Evolutionary conservation across 2,329 filamentous ascomycete genomes (phyloP).

Genomic region (Pseudodiploospora longispora): DNA sequence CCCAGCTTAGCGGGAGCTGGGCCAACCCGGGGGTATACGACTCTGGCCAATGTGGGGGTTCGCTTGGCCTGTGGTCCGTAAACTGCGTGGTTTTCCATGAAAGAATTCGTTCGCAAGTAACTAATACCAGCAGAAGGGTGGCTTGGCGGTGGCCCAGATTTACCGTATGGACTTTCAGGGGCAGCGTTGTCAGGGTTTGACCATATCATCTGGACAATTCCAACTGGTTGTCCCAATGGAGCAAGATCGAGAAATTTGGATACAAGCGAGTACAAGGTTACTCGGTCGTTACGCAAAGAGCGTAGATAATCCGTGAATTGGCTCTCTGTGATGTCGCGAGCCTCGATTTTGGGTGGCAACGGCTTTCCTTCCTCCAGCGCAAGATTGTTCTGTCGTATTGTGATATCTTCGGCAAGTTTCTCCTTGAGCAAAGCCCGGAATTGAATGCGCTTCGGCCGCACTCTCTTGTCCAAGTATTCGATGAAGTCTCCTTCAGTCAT

Average conservation of each 20-base stretch:
- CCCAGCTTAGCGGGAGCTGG: slow-evolving; percentile 36
- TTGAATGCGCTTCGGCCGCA: slow-evolving; percentile 43
- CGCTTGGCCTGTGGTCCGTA: slow-evolving; percentile 50
- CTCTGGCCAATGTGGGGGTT: slow-evolving; percentile 40
- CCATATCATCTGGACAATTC: slow-evolving; percentile 18
- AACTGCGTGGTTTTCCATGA: slow-evolving; percentile 51
- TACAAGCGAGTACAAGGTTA: slow-evolving; percentile 44
- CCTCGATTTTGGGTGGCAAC: slow-evolving; percentile 19
- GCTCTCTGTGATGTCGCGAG: slow-evolving; percentile 37
- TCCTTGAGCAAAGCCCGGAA: slow-evolving; percentile 48
- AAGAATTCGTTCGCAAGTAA: slow-evolving; percentile 49
- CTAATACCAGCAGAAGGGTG: slow-evolving; percentile 57
- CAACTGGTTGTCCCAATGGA: slow-evolving; percentile 33
- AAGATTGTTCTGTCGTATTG: slow-evolving; percentile 23
- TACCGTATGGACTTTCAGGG: slow-evolving; percentile 37
- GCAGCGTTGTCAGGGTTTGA: slow-evolving; percentile 16
- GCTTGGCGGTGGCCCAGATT: slow-evolving; percentile 48
- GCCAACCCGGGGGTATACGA: slow-evolving; percentile 37
- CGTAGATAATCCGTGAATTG: slow-evolving; percentile 46
- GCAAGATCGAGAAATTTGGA: slow-evolving; percentile 56
- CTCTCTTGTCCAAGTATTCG: slow-evolving; percentile 43
- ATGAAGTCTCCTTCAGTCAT: slow-evolving; percentile 54
- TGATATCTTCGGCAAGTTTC: slow-evolving; percentile 39
- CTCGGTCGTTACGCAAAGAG: slow-evolving; percentile 42
- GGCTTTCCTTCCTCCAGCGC: slow-evolving; percentile 32